phyloP scores from a whole-genome alignment of 108 stramenopile genomes.

The Nitzschia sp. region DNA sequence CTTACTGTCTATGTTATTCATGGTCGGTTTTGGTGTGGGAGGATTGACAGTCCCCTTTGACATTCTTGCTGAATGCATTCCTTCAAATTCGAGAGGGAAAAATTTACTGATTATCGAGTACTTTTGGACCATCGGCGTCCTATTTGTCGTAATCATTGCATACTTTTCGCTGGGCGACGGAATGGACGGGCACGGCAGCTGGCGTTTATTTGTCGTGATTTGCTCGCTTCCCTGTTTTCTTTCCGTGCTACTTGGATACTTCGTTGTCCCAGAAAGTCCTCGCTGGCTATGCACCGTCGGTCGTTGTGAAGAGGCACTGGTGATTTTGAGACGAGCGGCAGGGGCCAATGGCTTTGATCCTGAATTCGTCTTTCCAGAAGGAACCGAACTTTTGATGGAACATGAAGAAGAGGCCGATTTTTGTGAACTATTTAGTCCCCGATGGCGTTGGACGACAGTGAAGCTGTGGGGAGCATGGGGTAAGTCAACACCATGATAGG shows the following conservation, averaged over 20 bases:
- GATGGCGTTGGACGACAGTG: slow-evolving; percentile 47
- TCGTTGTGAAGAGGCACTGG: slow-evolving; percentile 62
- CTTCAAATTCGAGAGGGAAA: slow-evolving; percentile 50
- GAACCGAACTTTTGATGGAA: slow-evolving; percentile 43
- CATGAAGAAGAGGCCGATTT: slow-evolving; percentile 45
- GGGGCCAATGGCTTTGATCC: slow-evolving; percentile 43
- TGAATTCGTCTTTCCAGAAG: slow-evolving; percentile 38
- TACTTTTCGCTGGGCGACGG: slow-evolving; percentile 50
- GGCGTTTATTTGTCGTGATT: slow-evolving; percentile 68
- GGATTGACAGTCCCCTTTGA: slow-evolving; percentile 78
- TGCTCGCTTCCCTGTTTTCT: slow-evolving; percentile 67
- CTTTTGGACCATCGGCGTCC: slow-evolving; percentile 80
- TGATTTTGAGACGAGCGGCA: slow-evolving; percentile 59
- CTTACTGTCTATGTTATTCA: slow-evolving; percentile 52
- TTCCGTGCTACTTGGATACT: slow-evolving; percentile 58
- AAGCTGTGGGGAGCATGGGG: slow-evolving; percentile 63
- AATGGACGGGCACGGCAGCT: slow-evolving; percentile 24
- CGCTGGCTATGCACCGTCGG: slow-evolving; percentile 72
- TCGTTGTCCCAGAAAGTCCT: slow-evolving; percentile 78
- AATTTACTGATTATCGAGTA: slow-evolving; percentile 73
- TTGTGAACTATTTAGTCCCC: slow-evolving; percentile 37
- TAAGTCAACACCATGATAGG: no score
- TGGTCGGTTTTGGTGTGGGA: slow-evolving; percentile 77
- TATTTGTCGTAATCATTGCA: slow-evolving; percentile 69
- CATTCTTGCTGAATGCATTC: slow-evolving; percentile 77